Evolutionary conservation across 441 rosid species (phyloP).

Genomic region (Adansonia grandidieri): DNA sequence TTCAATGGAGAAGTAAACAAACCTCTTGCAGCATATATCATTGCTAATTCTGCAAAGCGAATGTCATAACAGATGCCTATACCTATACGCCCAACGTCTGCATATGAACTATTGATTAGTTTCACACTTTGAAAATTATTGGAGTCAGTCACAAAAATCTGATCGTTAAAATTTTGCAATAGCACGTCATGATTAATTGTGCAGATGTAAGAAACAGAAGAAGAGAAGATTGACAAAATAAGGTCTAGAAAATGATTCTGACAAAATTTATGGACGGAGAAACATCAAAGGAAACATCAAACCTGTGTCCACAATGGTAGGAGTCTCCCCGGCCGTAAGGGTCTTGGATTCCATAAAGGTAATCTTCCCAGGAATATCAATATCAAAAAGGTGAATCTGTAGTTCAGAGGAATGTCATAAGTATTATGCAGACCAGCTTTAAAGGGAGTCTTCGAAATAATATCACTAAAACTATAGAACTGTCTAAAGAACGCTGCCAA

Average conservation of each 20-base stretch:
- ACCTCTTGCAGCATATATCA: conserved; percentile 97
- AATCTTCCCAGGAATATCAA: conserved; percentile 96
- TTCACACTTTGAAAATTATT: conserved; percentile 4
- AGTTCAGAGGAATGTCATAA: conserved; percentile 30
- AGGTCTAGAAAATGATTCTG: not conserved
- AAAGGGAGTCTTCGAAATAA: not conserved
- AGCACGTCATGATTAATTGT: not conserved
- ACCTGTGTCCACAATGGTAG: conserved; percentile 95
- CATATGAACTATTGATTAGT: conserved; percentile 32
- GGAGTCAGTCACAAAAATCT: not conserved
- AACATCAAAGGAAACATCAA: conserved; percentile 29
- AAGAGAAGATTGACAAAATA: not conserved
- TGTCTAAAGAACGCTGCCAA: not conserved
- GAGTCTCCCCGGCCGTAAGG: conserved; percentile 88
- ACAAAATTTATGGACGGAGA: conserved; percentile 7
- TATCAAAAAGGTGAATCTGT: conserved; percentile 94
- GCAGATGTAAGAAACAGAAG: not conserved
- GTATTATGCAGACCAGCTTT: conserved; percentile 18
- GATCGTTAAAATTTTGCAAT: not conserved
- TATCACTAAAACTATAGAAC: conserved; percentile 10
- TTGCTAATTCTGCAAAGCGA: conserved; percentile 87
- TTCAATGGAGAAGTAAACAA: conserved; percentile 27
- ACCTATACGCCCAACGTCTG: conserved; percentile 96
- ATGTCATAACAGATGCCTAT: conserved; percentile 94
- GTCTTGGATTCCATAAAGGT: conserved; percentile 91